Evolutionary conservation across 345 rosid species (phyloP), one percentile per base, ranked within the genome.

Genomic region (Eucalyptus sp.): DNA sequence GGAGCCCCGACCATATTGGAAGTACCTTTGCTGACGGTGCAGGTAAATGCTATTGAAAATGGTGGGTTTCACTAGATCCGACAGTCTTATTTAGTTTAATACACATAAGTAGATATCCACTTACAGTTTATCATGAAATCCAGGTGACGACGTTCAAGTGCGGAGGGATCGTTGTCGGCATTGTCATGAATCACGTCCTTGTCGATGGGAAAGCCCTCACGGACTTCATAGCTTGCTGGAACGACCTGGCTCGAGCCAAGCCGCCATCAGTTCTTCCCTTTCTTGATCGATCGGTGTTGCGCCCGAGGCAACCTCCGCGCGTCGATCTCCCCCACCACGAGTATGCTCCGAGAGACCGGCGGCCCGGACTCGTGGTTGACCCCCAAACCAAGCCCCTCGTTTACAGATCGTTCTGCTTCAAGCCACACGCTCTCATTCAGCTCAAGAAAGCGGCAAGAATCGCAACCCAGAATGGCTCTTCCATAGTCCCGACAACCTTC

Each of bases 121-220:
- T 33, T 27, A 68, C 7, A 68, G 12, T 15, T 33, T 16, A 16
- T 68, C 71, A 17, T 16, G 37, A 31, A 5, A 49, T 87, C 33
- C 88, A 87, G 54, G 54, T 86, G 68, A 86, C 88, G 18, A 86
- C n/a, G 17, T 86, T 86, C 88, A 86, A 13, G 88, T 86, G 71
- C 9, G 50, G 88, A 86, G 88, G 88, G 64, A 86, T 33, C 20
- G 29, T 37, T 27, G 17, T 86, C 10, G 71, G 88, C 17, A 24
- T 86, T 24, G 27, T 31, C 24, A 50, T 86, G 88, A 54, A 54
- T 24, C 88, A 31, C 16, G 48, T 86, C 62, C 43, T 86, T 1
- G 29, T 31, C 12, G 71, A 86, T 2, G 66, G 66, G 20, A 86
- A 86, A 41, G 43, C 88, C 60, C 60, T 86, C 41, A 25, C 18